Percentiles rank a stretch among this genome's conserved stretches.
phyloP scores from a whole-genome alignment of 2,329 filamentous ascomycete species.

The Myriosclerotinia duriaeana region DNA sequence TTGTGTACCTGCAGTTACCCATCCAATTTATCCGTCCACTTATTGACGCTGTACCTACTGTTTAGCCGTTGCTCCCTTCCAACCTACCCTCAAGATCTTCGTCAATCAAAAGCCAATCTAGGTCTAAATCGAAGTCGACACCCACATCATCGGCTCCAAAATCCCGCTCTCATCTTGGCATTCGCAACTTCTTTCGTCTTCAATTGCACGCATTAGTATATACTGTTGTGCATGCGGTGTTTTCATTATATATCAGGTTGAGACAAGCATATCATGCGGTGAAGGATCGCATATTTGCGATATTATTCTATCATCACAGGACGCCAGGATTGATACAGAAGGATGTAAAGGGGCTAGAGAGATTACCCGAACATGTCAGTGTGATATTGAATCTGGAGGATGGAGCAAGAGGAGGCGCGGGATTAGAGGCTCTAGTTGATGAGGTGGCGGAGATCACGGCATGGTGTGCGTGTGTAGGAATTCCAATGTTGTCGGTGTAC shows the following conservation, averaged over 20 bases:
- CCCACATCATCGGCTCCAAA: slow-evolving; percentile 31
- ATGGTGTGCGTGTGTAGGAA: slow-evolving; percentile 89
- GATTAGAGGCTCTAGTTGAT: slow-evolving; percentile 79
- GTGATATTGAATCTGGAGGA: slow-evolving; percentile 76
- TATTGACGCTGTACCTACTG: slow-evolving; percentile 23
- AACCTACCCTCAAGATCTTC: slow-evolving; percentile 31
- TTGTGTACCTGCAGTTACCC: slow-evolving; percentile 20
- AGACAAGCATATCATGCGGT: slow-evolving; percentile 78
- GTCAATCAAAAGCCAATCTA: slow-evolving; percentile 23
- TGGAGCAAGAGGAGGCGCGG: slow-evolving; percentile 66
- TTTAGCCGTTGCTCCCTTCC: slow-evolving; percentile 40
- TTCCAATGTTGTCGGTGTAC: slow-evolving; percentile 85
- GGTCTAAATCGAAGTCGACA: slow-evolving; percentile 33
- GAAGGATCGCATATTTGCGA: slow-evolving; percentile 72
- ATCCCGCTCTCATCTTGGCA: slow-evolving; percentile 47
- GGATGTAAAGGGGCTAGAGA: slow-evolving; percentile 73
- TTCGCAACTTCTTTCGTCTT: slow-evolving; percentile 60
- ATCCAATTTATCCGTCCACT: slow-evolving; percentile 24
- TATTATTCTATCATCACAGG: slow-evolving; percentile 92
- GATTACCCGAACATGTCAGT: slow-evolving; percentile 82
- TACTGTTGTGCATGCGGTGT: slow-evolving; percentile 72
- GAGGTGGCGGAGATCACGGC: slow-evolving; percentile 89
- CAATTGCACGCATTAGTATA: slow-evolving; percentile 68
- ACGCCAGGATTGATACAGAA: slow-evolving; percentile 89
- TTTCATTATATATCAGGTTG: slow-evolving; percentile 82